These are phyloP conservation scores for Deinandra increscens DNA, from an alignment of 129 eudicot species.

Conservation along the genomic window DNA sequence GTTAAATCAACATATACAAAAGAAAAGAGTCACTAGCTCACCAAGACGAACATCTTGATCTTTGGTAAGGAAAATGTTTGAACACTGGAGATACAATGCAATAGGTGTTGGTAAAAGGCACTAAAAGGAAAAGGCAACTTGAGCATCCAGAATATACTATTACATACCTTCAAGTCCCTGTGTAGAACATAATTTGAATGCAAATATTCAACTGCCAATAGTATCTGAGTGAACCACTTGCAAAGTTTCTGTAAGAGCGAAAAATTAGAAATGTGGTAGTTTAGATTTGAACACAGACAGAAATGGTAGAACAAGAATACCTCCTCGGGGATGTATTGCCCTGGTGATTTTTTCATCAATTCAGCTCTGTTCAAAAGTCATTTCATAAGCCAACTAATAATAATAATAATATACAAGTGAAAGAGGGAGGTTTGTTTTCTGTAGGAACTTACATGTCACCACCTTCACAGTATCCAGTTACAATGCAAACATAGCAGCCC, in stretches of 20 bases:
- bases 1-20: constrained; percentile 3
- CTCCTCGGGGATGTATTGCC: constrained; percentile 89
- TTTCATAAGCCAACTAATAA: constrained; percentile 15
- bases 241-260: constrained; percentile 61
- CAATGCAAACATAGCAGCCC: constrained; percentile 99
- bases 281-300: not conserved
- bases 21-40: constrained; percentile 36
- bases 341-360: constrained; percentile 79
- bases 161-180: constrained; percentile 86
- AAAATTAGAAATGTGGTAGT: constrained; percentile 14
- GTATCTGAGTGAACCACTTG: constrained; percentile 92
- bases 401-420: not conserved
- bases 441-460: constrained; percentile 88
- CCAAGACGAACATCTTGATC: constrained; percentile 98
- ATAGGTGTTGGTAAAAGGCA: constrained; percentile 17
- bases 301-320: constrained; percentile 37
- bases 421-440: not conserved
- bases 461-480: constrained; percentile 98
- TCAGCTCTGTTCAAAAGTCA: constrained; percentile 68
- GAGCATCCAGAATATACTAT: constrained; percentile 17
- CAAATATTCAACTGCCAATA: constrained; percentile 91
- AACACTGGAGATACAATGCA: constrained; percentile 59
- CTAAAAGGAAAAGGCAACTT: constrained; percentile 7
- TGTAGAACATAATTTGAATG: constrained; percentile 94
- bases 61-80: constrained; percentile 94